Base-by-base conservation (phyloP, 1,284 basidiomycete genomes). In the Meira miltonrushii region DNA sequence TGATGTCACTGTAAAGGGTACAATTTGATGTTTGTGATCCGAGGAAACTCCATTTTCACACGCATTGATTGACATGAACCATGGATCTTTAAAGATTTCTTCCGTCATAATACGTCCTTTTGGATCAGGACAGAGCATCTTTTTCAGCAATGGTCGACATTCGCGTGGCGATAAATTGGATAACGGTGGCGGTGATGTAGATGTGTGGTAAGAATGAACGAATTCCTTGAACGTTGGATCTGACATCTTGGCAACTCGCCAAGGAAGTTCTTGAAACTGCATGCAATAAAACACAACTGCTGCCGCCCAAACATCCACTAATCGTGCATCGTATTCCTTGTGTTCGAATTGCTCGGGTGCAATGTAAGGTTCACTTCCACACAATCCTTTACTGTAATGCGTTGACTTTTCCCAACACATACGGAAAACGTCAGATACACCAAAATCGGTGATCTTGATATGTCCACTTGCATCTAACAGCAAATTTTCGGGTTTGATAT, bases 381-480 rank as follows among this genome's bases (percentile, higher is more conserved):
- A 98, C 19, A 98, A 83, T 2, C 94, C 94, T 54, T 94, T 96
- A 39, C 88, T 92, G 85, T 97, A 88, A 79, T 98, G 94, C 48
- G 96, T 89, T 57, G 92, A 94, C 68, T 88, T 84, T 81, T 98
- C 94, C 94, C 94, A 98, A 58, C 94, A 96, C 71, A 98, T 87
- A 62, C 94, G 85, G 80, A 97, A 98, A 41, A 98, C 94, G 46
- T 96, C 97, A 38, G 91, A 94, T 15, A 94, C 94, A 60, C 94
- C 95, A 78, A 97, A 98, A 79, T 98, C 94, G 66, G 94, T 95
- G 71, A 97, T 96, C 89, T 98, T 98, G 80, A 98, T 83, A 78
- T 94, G 90, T 28, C 94, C 92, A 69, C 87, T 85, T 41, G 86
- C 88, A 79, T 97, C 92, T 67, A 98, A 89, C 72, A 97, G 88